phyloP scores from a whole-genome alignment of 2,329 filamentous ascomycete species.

The Colletotrichum plurivorum region DNA sequence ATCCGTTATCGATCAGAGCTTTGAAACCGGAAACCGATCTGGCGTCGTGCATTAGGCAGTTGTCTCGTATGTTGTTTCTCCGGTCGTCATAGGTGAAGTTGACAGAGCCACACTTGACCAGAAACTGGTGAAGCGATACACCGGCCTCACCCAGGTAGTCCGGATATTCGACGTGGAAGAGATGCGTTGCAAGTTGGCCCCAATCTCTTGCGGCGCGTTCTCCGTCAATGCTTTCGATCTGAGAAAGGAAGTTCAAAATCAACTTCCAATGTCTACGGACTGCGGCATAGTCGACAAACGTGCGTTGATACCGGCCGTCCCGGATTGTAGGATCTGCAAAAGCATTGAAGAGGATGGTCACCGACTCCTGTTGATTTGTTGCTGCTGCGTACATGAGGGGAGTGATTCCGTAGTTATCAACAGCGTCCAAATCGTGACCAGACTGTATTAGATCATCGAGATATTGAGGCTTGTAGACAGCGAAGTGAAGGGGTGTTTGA shows the following conservation, averaged over 20 bases:
- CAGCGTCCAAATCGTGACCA: neutral
- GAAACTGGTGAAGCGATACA: neutral
- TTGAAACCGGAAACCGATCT: neutral
- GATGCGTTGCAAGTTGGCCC: neutral
- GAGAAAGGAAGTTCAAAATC: neutral
- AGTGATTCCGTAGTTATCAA: constrained; percentile 10
- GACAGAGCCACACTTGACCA: neutral
- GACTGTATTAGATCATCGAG: neutral
- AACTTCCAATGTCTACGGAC: neutral
- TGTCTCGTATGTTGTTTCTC: fast-evolving
- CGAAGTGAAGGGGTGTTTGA: constrained; percentile 14
- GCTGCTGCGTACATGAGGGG: constrained; percentile 25
- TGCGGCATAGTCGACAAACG: neutral
- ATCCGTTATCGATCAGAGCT: neutral
- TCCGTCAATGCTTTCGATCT: fast-evolving
- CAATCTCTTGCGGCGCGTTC: neutral
- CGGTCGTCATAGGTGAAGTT: neutral
- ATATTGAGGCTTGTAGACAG: neutral
- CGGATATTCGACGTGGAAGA: neutral
- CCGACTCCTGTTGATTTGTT: fast-evolving
- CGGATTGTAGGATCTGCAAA: fast-evolving
- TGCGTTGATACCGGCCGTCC: neutral
- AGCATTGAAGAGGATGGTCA: neutral
- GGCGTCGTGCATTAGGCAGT: neutral
- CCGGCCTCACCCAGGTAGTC: fast-evolving